Evolutionary conservation across 352 stramenopile genomes (phyloP), one percentile per base, ranked within the genome.

Genomic region (Pythium chondricola): DNA sequence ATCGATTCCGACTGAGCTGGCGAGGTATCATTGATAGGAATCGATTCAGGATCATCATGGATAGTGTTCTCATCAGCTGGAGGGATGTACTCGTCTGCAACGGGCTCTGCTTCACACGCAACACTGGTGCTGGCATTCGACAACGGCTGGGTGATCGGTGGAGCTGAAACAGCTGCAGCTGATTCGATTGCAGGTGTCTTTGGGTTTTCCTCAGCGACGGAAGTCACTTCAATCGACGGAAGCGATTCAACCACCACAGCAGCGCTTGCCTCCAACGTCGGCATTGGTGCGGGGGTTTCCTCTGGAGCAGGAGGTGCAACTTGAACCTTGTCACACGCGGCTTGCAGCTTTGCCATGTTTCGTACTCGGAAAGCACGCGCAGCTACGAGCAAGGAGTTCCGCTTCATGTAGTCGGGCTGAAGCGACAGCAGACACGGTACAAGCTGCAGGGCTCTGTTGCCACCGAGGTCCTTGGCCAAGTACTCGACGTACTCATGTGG

Each of bases 341-440:
- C 22, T 35, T 84, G 48, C 13, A 91, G 51, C 29, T 48, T 45
- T 0, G 56, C 48, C 4, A 85, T 14, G 36, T 81, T 66, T 18
- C 58, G 69, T 42, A 83, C 35, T 4, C 67, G 54, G 45, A 83
- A 89, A 36, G 61, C 79, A 26, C 69, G 64, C 11, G 79, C 57
- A 0, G 71, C 66, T 5, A 85, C 52, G 24, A 88, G 58, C 29
- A 92, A 48, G 2, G 52, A 65, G 20, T 63, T 70, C 25, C 77
- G 65, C 47, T 87, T 85, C 48, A 83, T 53, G 22, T 61, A 62
- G 32, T 87, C 76, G 5, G 65, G 69, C 40, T 92, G 80, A 48
- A 89, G 65, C 17, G 57, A 73, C 7, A 83, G 25, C 48, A 92
- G 63, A 54, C 77, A 83, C 16, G 80, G 80, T 3, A 88, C 62